phyloP scores from a whole-genome alignment of 306 rosid species.

The Castanea mollissima region DNA sequence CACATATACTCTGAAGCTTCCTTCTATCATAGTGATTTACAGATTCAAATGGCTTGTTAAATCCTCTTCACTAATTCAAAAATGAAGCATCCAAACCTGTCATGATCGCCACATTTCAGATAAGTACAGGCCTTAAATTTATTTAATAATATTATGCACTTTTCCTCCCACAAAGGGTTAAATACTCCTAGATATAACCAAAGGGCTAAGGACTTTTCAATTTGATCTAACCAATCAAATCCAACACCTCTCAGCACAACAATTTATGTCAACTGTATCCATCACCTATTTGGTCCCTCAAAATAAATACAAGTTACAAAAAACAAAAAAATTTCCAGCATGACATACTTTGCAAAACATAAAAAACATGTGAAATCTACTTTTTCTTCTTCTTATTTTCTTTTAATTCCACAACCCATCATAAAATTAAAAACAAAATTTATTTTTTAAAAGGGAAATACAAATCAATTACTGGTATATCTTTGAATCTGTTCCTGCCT shows the following conservation, averaged over 20 bases:
- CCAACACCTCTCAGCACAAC: too few species aligned
- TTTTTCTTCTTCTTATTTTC: neutral
- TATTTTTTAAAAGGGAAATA: neutral
- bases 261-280: too few species aligned
- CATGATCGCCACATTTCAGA: slow-evolving; percentile 33
- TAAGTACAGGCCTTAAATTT: slow-evolving; percentile 24
- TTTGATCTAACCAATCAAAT: neutral
- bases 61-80: slow-evolving; percentile 25
- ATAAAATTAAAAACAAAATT: neutral
- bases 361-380: neutral
- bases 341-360: neutral
- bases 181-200: neutral
- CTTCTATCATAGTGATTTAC: slow-evolving; percentile 40
- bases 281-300: too few species aligned
- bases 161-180: neutral
- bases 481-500: neutral
- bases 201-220: neutral
- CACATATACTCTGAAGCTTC: slow-evolving; percentile 28
- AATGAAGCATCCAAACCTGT: slow-evolving; percentile 58
- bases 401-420: neutral
- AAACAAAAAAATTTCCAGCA: neutral
- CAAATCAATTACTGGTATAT: neutral
- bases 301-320: neutral
- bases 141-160: neutral
- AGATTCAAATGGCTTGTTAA: slow-evolving; percentile 22